phyloP scores from a whole-genome alignment of 2,329 filamentous ascomycete genomes.

The Pseudogymnoascus sp. region DNA sequence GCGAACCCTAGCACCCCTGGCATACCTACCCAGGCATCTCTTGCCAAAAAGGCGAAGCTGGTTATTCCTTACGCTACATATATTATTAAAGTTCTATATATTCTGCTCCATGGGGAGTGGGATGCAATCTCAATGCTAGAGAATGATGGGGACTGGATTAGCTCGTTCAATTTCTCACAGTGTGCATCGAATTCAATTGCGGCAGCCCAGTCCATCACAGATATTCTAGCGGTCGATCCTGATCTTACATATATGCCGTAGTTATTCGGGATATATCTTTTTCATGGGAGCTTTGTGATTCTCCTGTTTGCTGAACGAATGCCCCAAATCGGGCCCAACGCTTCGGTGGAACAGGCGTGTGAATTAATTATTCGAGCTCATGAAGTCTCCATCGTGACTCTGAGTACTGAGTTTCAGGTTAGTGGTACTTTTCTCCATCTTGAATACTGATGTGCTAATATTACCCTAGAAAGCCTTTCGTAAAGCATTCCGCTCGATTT shows the following conservation, averaged over 20 bases:
- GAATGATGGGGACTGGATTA: slow-evolving; percentile 41
- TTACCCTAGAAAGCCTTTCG: background rate
- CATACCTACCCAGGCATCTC: slow-evolving; percentile 9
- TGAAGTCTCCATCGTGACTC: slow-evolving; percentile 42
- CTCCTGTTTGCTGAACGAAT: slow-evolving; percentile 42
- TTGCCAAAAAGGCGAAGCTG: slow-evolving; percentile 21
- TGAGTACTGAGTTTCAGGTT: slow-evolving; percentile 41
- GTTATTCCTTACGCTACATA: slow-evolving; percentile 33
- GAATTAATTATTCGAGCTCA: slow-evolving; percentile 44
- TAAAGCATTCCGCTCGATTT: background rate
- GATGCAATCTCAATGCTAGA: slow-evolving; percentile 38
- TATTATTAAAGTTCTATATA: slow-evolving; percentile 40
- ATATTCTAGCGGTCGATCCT: slow-evolving; percentile 40
- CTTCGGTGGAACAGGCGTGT: slow-evolving; percentile 40
- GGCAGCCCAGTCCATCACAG: slow-evolving; percentile 38
- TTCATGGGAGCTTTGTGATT: slow-evolving; percentile 43
- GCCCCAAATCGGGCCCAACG: slow-evolving; percentile 36
- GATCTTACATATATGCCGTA: slow-evolving; percentile 46
- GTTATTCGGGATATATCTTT: slow-evolving; percentile 43
- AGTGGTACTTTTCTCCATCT: background rate
- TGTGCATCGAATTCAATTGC: slow-evolving; percentile 41
- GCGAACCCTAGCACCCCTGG: slow-evolving; percentile 3
- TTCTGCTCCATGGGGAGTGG: slow-evolving; percentile 41
- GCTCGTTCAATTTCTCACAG: slow-evolving; percentile 37
- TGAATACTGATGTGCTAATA: background rate